Conservation (phyloP, 1,284 basidiomycete genomes). For the Cryptococcus sp. region DNA sequence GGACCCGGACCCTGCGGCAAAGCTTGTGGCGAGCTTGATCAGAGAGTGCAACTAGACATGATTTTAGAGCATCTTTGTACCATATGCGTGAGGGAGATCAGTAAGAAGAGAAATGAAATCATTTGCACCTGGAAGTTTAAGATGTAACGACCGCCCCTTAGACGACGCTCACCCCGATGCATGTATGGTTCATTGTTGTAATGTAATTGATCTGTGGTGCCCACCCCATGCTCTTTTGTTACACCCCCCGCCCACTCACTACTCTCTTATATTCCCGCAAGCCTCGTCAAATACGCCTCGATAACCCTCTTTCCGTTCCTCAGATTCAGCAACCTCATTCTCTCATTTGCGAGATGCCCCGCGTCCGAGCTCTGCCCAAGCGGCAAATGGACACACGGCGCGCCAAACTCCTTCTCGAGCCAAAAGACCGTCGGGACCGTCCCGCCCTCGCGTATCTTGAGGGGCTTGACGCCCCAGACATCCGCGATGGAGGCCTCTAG, state of each 20-base stretch:
- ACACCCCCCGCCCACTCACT: background rate
- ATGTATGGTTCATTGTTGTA: too few relatives aligned
- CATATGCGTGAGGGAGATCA: too few relatives aligned
- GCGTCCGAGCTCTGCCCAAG: conserved; percentile 46
- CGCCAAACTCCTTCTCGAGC: conserved; percentile 79
- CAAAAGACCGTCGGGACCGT: conserved; percentile 83
- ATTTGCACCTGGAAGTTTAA: too few relatives aligned
- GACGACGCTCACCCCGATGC: too few relatives aligned
- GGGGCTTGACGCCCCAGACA: conserved; percentile 78
- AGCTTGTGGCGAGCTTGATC: conserved; percentile 67
- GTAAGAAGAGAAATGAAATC: too few relatives aligned
- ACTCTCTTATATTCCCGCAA: conserved; percentile 24
- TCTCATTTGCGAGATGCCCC: conserved; percentile 52
- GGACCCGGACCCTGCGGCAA: conserved; percentile 75
- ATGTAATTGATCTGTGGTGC: too few relatives aligned
- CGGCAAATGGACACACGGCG: conserved; percentile 50
- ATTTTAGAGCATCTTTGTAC: background rate
- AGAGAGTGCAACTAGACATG: conserved; percentile 30
- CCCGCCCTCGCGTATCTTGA: conserved; percentile 91
- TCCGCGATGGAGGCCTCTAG: conserved; percentile 75
- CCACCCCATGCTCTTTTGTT: too few relatives aligned
- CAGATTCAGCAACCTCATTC: conserved; percentile 51
- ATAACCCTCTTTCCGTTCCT: conserved; percentile 49
- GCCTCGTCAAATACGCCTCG: conserved; percentile 39
- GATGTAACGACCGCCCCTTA: too few relatives aligned